A percentile compares a stretch with the other conserved stretches of the same genome.
Evolutionary conservation across 2,329 filamentous ascomycete species (phyloP).

Genomic region (Lecanosticta acicola): DNA sequence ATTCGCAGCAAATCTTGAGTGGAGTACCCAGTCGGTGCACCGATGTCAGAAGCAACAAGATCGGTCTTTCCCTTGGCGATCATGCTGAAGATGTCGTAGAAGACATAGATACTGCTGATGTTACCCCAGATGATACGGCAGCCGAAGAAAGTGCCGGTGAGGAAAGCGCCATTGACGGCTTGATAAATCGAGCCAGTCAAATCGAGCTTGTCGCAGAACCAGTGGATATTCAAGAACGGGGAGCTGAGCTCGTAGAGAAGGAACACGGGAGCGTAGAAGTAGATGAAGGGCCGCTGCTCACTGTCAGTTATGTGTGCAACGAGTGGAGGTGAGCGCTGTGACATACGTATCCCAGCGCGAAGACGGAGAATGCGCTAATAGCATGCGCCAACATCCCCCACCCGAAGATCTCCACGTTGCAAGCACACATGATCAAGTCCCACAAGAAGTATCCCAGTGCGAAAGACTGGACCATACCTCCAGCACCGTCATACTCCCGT

Average conservation of each 20-base stretch:
- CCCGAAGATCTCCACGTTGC: conserved; percentile 67
- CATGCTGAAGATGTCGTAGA: conserved; percentile 60
- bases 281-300: conserved; percentile 68
- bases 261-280: conserved; percentile 75
- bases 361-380: conserved; percentile 66
- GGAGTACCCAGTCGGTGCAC: conserved; percentile 15
- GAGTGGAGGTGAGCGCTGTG: background rate
- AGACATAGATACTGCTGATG: conserved; percentile 60
- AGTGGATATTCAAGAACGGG: conserved; percentile 82
- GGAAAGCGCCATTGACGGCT: conserved; percentile 68
- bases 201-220: conserved; percentile 83
- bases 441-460: conserved; percentile 79
- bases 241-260: conserved; percentile 84
- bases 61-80: conserved; percentile 24
- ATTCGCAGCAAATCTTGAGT: conserved; percentile 17
- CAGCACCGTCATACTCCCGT: conserved; percentile 70
- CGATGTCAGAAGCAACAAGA: conserved; percentile 16
- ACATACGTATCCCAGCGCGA: conserved; percentile 73
- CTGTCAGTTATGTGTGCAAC: conserved; percentile 2
- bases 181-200: conserved; percentile 70
- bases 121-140: conserved; percentile 74
- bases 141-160: conserved; percentile 69
- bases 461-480: conserved; percentile 68
- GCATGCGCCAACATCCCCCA: conserved; percentile 73
- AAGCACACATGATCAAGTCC: conserved; percentile 66